phyloP scores from a whole-genome alignment of 306 rosid genomes.

The Glycine latifolia region DNA sequence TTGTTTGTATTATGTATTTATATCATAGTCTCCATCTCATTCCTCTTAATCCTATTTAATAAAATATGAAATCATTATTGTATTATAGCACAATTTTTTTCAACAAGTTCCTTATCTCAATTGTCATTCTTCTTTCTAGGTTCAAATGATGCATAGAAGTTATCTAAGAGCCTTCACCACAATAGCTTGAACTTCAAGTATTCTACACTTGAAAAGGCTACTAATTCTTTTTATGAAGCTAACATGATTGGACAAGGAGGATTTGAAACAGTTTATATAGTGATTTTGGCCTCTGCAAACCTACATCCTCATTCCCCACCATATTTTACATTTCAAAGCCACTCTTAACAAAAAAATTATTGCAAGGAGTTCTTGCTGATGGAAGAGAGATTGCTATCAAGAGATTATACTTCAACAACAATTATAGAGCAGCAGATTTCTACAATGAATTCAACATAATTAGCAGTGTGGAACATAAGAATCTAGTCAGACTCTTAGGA shows the following conservation, averaged over 20 bases:
- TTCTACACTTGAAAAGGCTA: constrained; percentile 76
- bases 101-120: neutral
- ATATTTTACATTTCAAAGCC: constrained; percentile 10
- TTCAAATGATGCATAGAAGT: constrained; percentile 65
- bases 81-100: neutral
- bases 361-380: constrained; percentile 60
- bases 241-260: constrained; percentile 92
- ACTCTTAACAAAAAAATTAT: constrained; percentile 2
- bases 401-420: constrained; percentile 77
- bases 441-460: constrained; percentile 84
- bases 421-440: constrained; percentile 78
- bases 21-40: neutral
- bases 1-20: neutral
- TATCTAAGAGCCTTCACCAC: constrained; percentile 64
- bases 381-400: constrained; percentile 89
- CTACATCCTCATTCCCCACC: neutral
- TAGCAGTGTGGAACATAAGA: constrained; percentile 81
- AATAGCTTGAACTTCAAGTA: constrained; percentile 83
- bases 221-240: constrained; percentile 56
- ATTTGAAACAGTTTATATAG: constrained; percentile 84
- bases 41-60: neutral
- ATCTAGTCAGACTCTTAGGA: constrained; percentile 73
- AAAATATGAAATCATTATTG: neutral
- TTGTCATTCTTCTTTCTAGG: constrained; percentile 48
- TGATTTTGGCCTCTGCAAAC: constrained; percentile 38